Conservation (phyloP, 345 rosid genomes). For the Gossypium raimondii region DNA sequence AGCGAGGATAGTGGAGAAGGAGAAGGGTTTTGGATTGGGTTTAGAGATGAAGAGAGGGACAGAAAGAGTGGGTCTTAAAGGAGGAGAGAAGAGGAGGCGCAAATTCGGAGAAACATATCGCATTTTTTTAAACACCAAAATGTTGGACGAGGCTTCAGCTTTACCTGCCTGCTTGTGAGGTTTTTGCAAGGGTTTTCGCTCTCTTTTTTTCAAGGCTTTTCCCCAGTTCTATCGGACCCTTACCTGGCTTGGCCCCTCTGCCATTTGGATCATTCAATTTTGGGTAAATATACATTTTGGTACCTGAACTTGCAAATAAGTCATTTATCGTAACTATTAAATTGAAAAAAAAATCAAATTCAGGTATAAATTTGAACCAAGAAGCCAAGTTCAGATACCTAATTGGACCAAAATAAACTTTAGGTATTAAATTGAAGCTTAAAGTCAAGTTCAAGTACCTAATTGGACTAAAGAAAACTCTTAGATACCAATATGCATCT, state of each 20-base stretch:
- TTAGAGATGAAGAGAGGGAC: slow-evolving; percentile 25
- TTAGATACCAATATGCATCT: too few species aligned
- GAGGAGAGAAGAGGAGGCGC: slow-evolving; percentile 43
- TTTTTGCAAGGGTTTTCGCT: slow-evolving; percentile 8
- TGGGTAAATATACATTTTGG: too few species aligned
- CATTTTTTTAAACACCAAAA: slow-evolving; percentile 27
- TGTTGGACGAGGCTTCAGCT: background rate
- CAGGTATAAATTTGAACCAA: too few species aligned
- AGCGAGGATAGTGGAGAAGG: slow-evolving; percentile 30
- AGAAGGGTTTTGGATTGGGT: slow-evolving; percentile 28
- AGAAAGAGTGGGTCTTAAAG: slow-evolving; percentile 30
- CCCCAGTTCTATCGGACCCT: background rate
- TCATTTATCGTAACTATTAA: too few species aligned
- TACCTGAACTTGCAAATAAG: too few species aligned
- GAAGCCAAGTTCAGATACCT: too few species aligned
- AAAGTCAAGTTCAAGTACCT: too few species aligned
- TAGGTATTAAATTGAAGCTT: too few species aligned
- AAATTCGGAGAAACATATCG: slow-evolving; percentile 35
- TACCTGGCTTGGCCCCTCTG: background rate
- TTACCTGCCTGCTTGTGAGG: background rate
- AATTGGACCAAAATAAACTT: too few species aligned
- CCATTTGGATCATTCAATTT: too few species aligned
- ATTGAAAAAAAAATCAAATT: too few species aligned
- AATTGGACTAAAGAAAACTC: too few species aligned
- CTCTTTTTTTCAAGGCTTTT: background rate